These are phyloP conservation scores for Peronospora farinosa DNA, from an alignment of 352 stramenopile species.

Conservation along the genomic window DNA sequence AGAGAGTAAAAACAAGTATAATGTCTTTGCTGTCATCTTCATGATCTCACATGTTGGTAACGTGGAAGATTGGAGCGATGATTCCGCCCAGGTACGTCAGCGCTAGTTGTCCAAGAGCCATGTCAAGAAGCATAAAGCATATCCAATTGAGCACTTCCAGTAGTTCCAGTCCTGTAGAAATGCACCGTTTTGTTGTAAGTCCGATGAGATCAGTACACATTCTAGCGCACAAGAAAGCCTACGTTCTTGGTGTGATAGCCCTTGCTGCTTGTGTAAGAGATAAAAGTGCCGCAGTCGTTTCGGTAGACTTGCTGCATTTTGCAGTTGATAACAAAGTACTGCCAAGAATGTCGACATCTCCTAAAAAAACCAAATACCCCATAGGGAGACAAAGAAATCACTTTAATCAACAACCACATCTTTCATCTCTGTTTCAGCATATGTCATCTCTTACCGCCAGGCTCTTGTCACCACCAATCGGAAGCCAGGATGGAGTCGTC, in stretches of 20 bases:
- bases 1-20: neutral
- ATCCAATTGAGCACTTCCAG: slow-evolving; percentile 35
- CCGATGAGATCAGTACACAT: neutral
- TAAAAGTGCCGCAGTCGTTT: slow-evolving; percentile 26
- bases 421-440: neutral
- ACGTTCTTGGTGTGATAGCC: slow-evolving; percentile 35
- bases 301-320: slow-evolving; percentile 27
- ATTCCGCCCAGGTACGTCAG: slow-evolving; percentile 12
- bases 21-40: neutral
- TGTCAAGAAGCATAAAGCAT: slow-evolving; percentile 30
- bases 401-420: slow-evolving; percentile 2
- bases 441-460: slow-evolving; percentile 26
- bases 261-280: slow-evolving; percentile 12
- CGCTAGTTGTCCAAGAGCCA: slow-evolving; percentile 21
- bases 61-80: slow-evolving; percentile 7
- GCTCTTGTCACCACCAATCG: slow-evolving; percentile 25
- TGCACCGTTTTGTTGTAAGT: slow-evolving; percentile 1
- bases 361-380: slow-evolving; percentile 16
- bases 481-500: slow-evolving; percentile 19
- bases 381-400: slow-evolving; percentile 1
- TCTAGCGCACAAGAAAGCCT: neutral
- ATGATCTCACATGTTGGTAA: slow-evolving; percentile 15
- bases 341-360: slow-evolving; percentile 39
- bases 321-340: slow-evolving; percentile 28
- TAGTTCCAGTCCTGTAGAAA: slow-evolving; percentile 20